Conservation (phyloP, 345 rosid genomes). For the Fremontodendron californicum region DNA sequence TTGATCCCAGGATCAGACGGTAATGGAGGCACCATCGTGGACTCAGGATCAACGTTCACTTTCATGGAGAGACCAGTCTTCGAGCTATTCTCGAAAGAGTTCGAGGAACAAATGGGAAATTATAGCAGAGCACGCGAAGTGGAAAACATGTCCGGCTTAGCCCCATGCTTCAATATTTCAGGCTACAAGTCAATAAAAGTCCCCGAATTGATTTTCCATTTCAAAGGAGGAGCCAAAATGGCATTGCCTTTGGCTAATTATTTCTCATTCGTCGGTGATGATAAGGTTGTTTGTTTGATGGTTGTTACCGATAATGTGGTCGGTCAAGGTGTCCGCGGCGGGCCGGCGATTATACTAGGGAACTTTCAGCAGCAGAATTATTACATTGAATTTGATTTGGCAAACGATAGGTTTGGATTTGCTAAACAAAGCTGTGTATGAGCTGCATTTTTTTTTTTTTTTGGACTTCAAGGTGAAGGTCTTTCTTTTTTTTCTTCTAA, state of each 20-base stretch:
- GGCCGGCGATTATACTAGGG: constrained; percentile 81
- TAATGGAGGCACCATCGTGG: constrained; percentile 76
- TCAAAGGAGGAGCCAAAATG: constrained; percentile 86
- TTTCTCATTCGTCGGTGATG: constrained; percentile 35
- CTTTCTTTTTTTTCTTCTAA: background rate
- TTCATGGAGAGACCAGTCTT: constrained; percentile 66
- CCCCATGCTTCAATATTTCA: constrained; percentile 64
- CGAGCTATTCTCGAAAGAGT: constrained; percentile 49
- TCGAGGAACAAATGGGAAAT: constrained; percentile 60
- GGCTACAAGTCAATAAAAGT: constrained; percentile 26
- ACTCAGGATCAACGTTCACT: constrained; percentile 89
- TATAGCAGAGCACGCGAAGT: constrained; percentile 34
- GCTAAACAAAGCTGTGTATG: constrained; percentile 45
- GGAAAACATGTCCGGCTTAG: constrained; percentile 52
- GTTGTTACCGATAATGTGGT: constrained; percentile 34
- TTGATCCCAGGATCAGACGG: constrained; percentile 60
- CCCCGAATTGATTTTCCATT: constrained; percentile 55
- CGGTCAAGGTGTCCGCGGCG: constrained; percentile 27
- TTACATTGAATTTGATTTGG: constrained; percentile 68
- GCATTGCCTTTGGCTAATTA: constrained; percentile 58
- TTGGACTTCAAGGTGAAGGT: background rate
- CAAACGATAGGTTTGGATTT: constrained; percentile 69
- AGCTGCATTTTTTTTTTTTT: background rate
- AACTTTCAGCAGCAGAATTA: constrained; percentile 83
- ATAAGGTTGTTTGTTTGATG: constrained; percentile 41